Base-by-base conservation (phyloP, 495 filamentous ascomycete genomes). In the Penicillium bovifimosum region DNA sequence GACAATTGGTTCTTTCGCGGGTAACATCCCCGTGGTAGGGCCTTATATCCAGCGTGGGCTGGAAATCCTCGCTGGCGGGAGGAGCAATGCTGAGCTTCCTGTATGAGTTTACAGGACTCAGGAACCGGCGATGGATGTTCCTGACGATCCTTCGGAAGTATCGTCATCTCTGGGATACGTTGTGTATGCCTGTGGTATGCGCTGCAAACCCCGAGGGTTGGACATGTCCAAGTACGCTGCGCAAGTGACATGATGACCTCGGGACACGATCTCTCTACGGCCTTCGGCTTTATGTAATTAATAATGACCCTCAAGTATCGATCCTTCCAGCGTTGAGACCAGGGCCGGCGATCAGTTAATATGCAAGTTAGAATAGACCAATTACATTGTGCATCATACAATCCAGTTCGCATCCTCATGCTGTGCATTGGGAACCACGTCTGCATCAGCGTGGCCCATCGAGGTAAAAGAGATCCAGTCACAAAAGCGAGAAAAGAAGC, bases 1-100 rank as follows among this genome's bases (percentile, higher is more conserved):
- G n/a, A 96, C 92, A 11, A 90, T 96, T 52, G 86, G 85, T 0
- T 81, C 88, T 48, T 96, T 97, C 65, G 86, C 87, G 20, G 82
- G 85, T 32, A 90, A 87, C 62, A 71, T 96, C 13, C 93, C 93
- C 0, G 81, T 96, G 10, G 74, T 96, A 9, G 91, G 91, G 18
- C 86, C 90, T 7, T 92, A 88, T 56, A 84, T 96, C 61, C 84
- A 86, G 55, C 63, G 76, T 55, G 76, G 70, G 3, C 70, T 92
- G 52, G 86, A 92, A 65, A 73, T 78, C 52, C 60, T 80, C 49
- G 81, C 84, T 9, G 73, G 85, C 18, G 84, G 72, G 13, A 73
- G 82, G 55, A 79, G 87, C 61, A 90, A 89, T 63, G 79, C 82
- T 17, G 87, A 90, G 66, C 69, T 91, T 64, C 90, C 86, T 49